phyloP scores from a whole-genome alignment of 1,139 yeast species.

The Candida buenavistaensis region DNA sequence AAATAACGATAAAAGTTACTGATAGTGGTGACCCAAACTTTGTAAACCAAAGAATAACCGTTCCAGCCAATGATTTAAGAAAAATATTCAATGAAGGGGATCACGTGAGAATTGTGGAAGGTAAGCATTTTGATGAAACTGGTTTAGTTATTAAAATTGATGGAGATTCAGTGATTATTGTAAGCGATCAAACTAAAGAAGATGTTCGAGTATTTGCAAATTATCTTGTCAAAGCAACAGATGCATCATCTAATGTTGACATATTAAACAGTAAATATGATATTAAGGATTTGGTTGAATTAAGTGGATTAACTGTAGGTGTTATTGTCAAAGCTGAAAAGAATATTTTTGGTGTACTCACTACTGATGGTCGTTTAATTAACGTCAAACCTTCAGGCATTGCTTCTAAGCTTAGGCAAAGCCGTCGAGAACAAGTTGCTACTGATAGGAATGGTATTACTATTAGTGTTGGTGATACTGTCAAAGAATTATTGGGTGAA shows the following conservation, averaged over 20 bases:
- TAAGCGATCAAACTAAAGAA: conserved; percentile 83
- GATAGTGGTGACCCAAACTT: conserved; percentile 53
- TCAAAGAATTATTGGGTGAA: conserved; percentile 67
- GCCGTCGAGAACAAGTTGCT: conserved; percentile 74
- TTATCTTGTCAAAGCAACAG: conserved; percentile 77
- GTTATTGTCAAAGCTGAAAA: conserved; percentile 89
- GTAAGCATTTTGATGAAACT: conserved; percentile 89
- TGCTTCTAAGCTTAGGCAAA: conserved; percentile 64
- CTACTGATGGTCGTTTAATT: conserved; percentile 77
- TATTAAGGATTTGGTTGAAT: conserved; percentile 84
- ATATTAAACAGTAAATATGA: conserved; percentile 67
- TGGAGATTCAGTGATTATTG: conserved; percentile 83
- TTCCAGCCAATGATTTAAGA: conserved; percentile 79
- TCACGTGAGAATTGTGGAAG: conserved; percentile 90
- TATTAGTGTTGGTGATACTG: conserved; percentile 86
- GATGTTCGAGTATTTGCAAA: conserved; percentile 93
- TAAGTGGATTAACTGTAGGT: conserved; percentile 85
- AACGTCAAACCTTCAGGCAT: conserved; percentile 78
- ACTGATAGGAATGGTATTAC: conserved; percentile 87
- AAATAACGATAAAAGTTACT: conserved; percentile 58
- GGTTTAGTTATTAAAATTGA: conserved; percentile 86
- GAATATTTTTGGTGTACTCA: conserved; percentile 76
- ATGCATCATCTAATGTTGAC: conserved; percentile 50
- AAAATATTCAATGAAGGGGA: conserved; percentile 91
- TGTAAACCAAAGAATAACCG: conserved; percentile 53